These are phyloP conservation scores for Cochliopodium minus DNA, from an alignment of 208 protist species.

Conservation along the genomic window DNA sequence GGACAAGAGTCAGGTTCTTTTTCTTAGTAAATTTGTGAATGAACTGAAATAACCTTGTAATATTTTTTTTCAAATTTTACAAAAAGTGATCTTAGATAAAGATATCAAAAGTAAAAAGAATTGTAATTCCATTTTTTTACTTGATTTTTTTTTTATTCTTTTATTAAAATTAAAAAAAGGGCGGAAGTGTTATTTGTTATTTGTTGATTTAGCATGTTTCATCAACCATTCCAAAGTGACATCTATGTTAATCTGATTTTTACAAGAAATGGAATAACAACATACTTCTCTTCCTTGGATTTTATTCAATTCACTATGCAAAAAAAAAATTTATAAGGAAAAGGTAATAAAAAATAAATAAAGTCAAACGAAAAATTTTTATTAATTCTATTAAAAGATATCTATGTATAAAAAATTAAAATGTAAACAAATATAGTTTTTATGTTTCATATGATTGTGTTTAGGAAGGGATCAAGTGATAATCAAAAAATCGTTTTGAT, in stretches of 20 bases:
- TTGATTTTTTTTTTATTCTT: slow-evolving; percentile 9
- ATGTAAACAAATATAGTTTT: background rate
- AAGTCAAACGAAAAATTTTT: background rate
- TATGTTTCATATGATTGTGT: no score
- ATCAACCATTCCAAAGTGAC: slow-evolving; percentile 63
- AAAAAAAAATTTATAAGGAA: background rate
- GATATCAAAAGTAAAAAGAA: slow-evolving; percentile 4
- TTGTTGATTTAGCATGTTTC: slow-evolving; percentile 43
- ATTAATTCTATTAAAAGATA: background rate
- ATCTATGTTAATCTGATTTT: slow-evolving; percentile 64
- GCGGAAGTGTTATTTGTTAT: slow-evolving; percentile 7
- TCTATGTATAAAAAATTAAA: background rate
- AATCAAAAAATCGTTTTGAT: no score
- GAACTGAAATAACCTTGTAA: no score
- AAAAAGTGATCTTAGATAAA: slow-evolving; percentile 3
- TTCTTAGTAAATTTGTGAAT: no score
- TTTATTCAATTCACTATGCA: slow-evolving; percentile 29
- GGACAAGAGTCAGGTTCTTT: no score
- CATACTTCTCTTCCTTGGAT: slow-evolving; percentile 51
- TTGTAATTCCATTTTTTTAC: background rate
- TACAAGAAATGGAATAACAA: slow-evolving; percentile 62
- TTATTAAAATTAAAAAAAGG: background rate
- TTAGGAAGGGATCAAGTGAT: no score
- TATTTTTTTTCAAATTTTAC: no score
- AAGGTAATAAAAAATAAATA: no score